Base-by-base conservation (phyloP, 2,329 filamentous ascomycete species). In the Aspergillus sp. region DNA sequence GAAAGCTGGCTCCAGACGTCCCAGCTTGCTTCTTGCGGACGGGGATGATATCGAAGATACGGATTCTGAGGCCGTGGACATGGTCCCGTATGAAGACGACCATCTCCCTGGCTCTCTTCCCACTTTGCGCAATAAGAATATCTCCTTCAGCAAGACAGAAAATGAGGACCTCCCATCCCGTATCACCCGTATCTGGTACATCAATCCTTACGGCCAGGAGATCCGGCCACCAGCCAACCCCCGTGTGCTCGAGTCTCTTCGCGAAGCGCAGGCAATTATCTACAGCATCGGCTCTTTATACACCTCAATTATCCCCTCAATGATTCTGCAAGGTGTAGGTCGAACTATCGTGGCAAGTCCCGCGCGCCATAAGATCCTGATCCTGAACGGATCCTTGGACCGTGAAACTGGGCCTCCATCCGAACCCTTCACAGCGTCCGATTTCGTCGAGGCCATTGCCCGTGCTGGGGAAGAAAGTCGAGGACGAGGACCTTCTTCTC, bases 171-270 rank as follows among this genome's bases (percentile, higher is more conserved):
- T 97, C 1, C 79, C 88, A 0, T 77, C 85, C 0, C 78, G 88
- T 27, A 95, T 97, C 54, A 75, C 83, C 43, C 73, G 90, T 2
- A 77, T 97, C 29, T 97, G 90, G 89, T 97, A 97, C 71, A 97
- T 97, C 70, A 97, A 96, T 60, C 91, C 91, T 0, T 97, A 96
- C 64, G 91, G 91, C n/a, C 89, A 96, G 62, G 90, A 96, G 66
- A 96, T 97, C 53, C 81, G 84, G 12, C 87, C 90, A 0, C 78
- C 83, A 0, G 86, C 89, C 2, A 97, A 95, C 58, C 83, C 89
- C 0, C 83, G 88, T 40, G 88, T 91, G 0, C 57, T 95, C 0
- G 77, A 81, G 6, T 81, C 88, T 0, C 65, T 97, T 1, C 70
- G 72, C 11, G 69, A 71, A 2, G 78, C 86, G 0, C 77, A 81